phyloP scores from a whole-genome alignment of 2,329 filamentous ascomycete genomes.

The Aureobasidium namibiae region DNA sequence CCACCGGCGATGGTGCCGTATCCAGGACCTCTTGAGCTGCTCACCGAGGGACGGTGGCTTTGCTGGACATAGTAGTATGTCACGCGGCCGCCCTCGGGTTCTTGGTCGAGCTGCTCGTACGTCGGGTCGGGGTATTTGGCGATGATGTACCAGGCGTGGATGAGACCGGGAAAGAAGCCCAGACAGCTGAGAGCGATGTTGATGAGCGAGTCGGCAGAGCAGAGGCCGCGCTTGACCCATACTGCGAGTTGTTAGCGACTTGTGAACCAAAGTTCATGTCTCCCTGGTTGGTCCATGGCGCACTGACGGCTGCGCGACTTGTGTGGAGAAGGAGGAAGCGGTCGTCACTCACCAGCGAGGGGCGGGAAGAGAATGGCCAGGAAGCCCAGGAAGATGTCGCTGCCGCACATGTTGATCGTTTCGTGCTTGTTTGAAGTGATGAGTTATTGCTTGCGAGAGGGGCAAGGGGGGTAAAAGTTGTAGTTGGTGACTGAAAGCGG shows the following conservation, averaged over 20 bases:
- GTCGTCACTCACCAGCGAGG: conserved; percentile 41
- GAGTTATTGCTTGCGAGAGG: not conserved
- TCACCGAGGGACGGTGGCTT: conserved; percentile 16
- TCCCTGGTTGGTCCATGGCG: conserved; percentile 1
- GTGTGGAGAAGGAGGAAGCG: not conserved
- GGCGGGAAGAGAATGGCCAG: conserved; percentile 55
- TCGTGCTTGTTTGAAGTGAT: not conserved
- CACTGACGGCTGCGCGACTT: not conserved
- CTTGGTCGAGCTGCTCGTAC: conserved; percentile 57
- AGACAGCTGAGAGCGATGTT: conserved; percentile 77
- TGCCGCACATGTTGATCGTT: conserved; percentile 45
- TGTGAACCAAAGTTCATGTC: not conserved
- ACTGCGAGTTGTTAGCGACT: conserved; percentile 48
- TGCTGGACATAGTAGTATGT: conserved; percentile 64
- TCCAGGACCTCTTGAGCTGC: not conserved
- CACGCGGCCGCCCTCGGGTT: conserved; percentile 48
- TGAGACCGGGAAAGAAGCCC: conserved; percentile 64
- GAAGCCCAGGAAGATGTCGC: conserved; percentile 53
- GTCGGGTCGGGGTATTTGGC: conserved; percentile 70
- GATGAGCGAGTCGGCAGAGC: conserved; percentile 84
- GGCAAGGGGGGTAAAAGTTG: not conserved
- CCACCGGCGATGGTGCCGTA: conserved; percentile 35
- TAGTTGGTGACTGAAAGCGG: conserved; percentile 8
- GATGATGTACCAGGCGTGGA: conserved; percentile 99
- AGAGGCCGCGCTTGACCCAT: conserved; percentile 94